Base-by-base conservation (phyloP, 306 rosid genomes). In the Abrus precatorius region DNA sequence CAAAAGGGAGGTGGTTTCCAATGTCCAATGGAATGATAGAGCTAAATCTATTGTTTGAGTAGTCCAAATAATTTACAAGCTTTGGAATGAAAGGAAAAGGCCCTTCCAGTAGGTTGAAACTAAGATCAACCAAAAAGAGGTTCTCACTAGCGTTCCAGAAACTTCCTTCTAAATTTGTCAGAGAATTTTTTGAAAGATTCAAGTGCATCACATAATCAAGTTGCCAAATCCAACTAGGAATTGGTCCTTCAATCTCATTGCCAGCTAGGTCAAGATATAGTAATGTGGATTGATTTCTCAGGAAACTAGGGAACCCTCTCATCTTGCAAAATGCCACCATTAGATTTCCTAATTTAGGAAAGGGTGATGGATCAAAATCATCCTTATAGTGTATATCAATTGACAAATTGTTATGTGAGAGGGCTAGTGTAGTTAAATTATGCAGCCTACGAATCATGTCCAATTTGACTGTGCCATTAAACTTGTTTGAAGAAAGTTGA, bases 401-500 rank as follows among this genome's bases (percentile, higher is more conserved):
- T 0, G 14, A 69, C 62, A 91, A 48, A 7, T 71, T 54, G 68
- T 89, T 91, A 41, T 44, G 74, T 5, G 90, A 85, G 50, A 93
- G 92, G 14, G 80, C 90, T 6, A 93, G 80, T 5, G 3, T 10
- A 0, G 67, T 7, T 13, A 89, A 86, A 61, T 81, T 84, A 11
- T 5, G n/a, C 0, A 89, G 30, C 13, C 50, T 56, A 11, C 20
- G 32, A 62, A 91, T 28, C 50, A 0, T 0, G 9, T 70, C 47
- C 1, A 91, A 66, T 0, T 50, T 7, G n/a, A 86, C 2, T 0
- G 75, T 66, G 54, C 94, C 97, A 0, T 13, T 84, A 7, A 91
- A 80, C 36, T 88, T 91, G 88, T 93, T 91, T 6, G 41, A 66
- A 34, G 91, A 27, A 52, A 93, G 87, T 27, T 20, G 74, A 33